Evolutionary conservation across 768 basidiomycete species (phyloP), one percentile per base, ranked within the genome.

Genomic region (Mycena maculata): DNA sequence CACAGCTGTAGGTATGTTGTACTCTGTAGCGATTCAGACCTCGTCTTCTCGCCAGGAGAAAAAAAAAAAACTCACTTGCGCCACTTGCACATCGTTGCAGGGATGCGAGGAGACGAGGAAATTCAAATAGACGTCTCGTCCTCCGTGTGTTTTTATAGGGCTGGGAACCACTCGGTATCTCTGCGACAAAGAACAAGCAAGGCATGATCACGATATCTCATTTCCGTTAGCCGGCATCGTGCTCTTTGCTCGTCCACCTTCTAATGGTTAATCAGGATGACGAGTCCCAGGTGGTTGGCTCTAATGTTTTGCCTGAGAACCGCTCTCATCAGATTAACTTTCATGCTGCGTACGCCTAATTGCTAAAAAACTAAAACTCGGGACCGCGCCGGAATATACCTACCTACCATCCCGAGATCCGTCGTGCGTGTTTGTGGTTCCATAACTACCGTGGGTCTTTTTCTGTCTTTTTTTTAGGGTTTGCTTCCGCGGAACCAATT

Each of bases 81-180:
- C 85, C 84, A 89, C 76, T 82, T 84, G 76, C 92, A 93, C 92
- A 93, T 93, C 67, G 65, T 73, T 70, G 69, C 47, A 49, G 64
- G 72, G 63, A 65, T 65, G 62, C 68, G 45, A 62, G 15, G 61
- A 59, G 61, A 23, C 47, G 18, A 23, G 33, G n/a, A 67, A 54
- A 25, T 53, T 31, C 28, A 33, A 59, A 27, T 18, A 23, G 56
- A 52, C 11, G 44, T 2, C 42, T 20, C 49, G 42, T 42, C 23
- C 4, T 42, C 27, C 50, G 16, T 31, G 58, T 39, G 57, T 41
- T 67, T n/a, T 71, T 71, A 71, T 71, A 71, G n/a, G 16, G 38
- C 48, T 36, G 60, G 45, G 61, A 54, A 53, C 39, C 49, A 50
- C 49, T 48, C 61, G 47, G 41, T 60, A 69, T 64, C 67, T 63